Evolutionary conservation across 768 basidiomycete species (phyloP).

Genomic region (Lentinula detonsa): DNA sequence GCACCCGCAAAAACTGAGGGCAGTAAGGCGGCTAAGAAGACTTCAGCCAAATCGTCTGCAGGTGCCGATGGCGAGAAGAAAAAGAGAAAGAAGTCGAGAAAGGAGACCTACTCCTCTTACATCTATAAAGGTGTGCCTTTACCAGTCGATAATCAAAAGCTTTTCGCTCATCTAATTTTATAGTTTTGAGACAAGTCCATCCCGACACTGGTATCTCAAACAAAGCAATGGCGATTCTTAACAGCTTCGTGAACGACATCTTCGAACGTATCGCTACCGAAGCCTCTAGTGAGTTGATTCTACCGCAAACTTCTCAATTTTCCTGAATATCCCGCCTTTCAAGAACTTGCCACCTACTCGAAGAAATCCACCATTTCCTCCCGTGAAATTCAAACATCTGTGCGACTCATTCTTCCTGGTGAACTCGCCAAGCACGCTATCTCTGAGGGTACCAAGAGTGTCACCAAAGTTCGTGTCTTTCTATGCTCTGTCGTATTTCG

Average conservation of each 20-base stretch:
- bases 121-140: slow-evolving; percentile 72
- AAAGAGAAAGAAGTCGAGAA: slow-evolving; percentile 79
- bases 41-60: slow-evolving; percentile 44
- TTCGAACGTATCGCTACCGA: slow-evolving; percentile 92
- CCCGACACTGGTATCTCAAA: slow-evolving; percentile 99
- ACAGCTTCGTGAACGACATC: slow-evolving; percentile 95
- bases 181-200: slow-evolving; percentile 95
- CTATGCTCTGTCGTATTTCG: neutral
- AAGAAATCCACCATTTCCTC: slow-evolving; percentile 99
- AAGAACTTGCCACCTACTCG: slow-evolving; percentile 94
- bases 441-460: slow-evolving; percentile 91
- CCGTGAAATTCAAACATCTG: slow-evolving; percentile 96
- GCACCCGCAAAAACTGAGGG: slow-evolving; percentile 67
- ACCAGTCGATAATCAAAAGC: neutral
- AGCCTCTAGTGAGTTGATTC: slow-evolving; percentile 65
- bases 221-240: slow-evolving; percentile 96
- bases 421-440: slow-evolving; percentile 93
- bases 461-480: slow-evolving; percentile 62
- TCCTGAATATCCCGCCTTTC: neutral
- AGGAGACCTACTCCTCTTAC: slow-evolving; percentile 93
- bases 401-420: slow-evolving; percentile 94
- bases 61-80: slow-evolving; percentile 76
- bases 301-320: neutral
- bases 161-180: slow-evolving; percentile 1
- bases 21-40: slow-evolving; percentile 78